Percentiles rank a stretch among this genome's conserved stretches.
These are phyloP conservation scores for Eucalyptus tenuipes DNA, from an alignment of 345 rosid species.

Conservation along the genomic window DNA sequence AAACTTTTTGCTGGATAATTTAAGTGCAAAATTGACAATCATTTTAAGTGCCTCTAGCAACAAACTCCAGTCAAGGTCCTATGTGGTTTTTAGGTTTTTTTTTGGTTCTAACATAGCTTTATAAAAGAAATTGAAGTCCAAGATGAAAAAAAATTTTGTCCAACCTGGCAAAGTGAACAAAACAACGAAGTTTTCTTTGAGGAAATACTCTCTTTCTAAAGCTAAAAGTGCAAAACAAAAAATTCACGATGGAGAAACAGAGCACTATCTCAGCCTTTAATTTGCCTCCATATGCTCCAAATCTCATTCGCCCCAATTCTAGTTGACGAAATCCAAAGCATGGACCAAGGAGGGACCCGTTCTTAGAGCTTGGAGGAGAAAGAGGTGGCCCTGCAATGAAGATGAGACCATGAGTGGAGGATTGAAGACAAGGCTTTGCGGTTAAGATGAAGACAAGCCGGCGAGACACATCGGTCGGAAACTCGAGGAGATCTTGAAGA, in stretches of 20 bases:
- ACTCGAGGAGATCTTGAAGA: neutral
- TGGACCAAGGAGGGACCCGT: neutral
- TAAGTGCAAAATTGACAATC: neutral
- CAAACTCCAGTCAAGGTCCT: fast-evolving
- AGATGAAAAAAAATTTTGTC: neutral
- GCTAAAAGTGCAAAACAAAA: neutral
- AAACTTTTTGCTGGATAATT: fast-evolving
- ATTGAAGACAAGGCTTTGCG: neutral
- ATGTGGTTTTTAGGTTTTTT: neutral
- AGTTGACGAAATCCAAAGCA: neutral
- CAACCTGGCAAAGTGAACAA: neutral
- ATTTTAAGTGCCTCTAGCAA: neutral
- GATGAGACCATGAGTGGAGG: neutral
- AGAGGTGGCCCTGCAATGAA: neutral
- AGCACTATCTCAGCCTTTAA: neutral
- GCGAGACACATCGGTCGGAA: neutral
- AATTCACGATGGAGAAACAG: neutral
- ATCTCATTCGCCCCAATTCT: neutral
- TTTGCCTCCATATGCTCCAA: neutral
- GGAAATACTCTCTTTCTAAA: neutral
- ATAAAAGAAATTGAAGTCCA: neutral
- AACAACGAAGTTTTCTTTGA: neutral
- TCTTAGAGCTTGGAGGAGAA: neutral
- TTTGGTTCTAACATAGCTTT: neutral
- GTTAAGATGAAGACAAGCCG: neutral